Evolutionary conservation across 2,329 filamentous ascomycete genomes (phyloP), one percentile per base, ranked within the genome.

Genomic region (Exophiala sp.): DNA sequence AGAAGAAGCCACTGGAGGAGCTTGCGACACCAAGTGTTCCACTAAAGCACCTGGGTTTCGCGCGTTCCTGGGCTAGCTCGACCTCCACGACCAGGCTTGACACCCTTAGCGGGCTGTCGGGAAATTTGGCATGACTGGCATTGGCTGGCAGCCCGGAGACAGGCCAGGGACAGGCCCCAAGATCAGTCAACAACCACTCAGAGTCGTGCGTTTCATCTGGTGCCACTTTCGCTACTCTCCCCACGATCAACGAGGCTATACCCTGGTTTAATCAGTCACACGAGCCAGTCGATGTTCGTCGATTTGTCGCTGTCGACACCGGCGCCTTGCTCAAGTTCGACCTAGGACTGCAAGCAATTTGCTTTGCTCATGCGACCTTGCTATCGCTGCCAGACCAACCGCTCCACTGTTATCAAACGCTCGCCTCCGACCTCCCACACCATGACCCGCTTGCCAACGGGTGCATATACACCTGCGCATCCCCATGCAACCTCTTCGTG

Each of bases 91-190:
- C 54, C 47, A 35, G 42, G 51, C 51, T 44, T 48, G 54, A 44
- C 45, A 49, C 46, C 47, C 50, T 44, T 44, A 55, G 56, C 41
- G 39, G 47, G 46, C 38, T 33, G 12, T 59, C 54, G 57, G 57
- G 57, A 57, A 57, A 59, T 57, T 59, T 59, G 57, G 47, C 54
- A 38, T 50, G 47, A 21, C 40, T 48, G 44, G 48, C 50, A 59
- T 54, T 57, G 54, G 57, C 40, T 43, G 51, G 40, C 40, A 8
- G 49, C 5, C 33, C 46, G 53, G 35, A 45, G 52, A 50, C 47
- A 50, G 47, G 47, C 52, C 47, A 32, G 38, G 36, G 24, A 36
- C 21, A 39, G 45, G 45, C 33, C 49, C 40, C 21, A 46, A 46
- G 10, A 21, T 9, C 18, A 33, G 45, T 41, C 11, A 34, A 20